Base-by-base conservation (phyloP, 768 basidiomycete species). In the Lentinula aciculospora region DNA sequence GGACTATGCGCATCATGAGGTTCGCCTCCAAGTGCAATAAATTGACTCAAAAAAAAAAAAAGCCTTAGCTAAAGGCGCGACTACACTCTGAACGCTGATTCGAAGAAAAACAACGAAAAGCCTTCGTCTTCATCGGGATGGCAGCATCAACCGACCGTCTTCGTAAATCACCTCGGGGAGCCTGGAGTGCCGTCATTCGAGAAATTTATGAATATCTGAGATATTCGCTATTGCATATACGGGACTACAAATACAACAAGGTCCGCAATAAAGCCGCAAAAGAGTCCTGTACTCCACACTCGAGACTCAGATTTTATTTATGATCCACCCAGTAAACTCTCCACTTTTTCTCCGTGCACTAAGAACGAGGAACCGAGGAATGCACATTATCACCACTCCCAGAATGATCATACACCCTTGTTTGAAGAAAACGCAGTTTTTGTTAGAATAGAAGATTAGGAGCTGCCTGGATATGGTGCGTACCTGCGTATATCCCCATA, bases 401-500 rank as follows among this genome's bases (percentile, higher is more conserved):
- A 54, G 10, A 17, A 53, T 53, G 9, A 53, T 53, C 51, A 53
- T 53, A 27, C 51, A 53, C 5, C 51, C 51, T 53, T 1, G n/a
- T 25, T 32, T 34, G 1, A 19, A 40, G 21, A 13, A 31, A 29
- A 47, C 12, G 4, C 13, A 47, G 17, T 15, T 17, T 21, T 21
- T 45, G 8, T 1, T 45, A 21, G 29, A 15, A 10, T 17, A 15
- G 6, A 29, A 8, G 12, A 28, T 7, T 3, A 47, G n/a, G 25
- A 17, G 46, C 28, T 19, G 46, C 12, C 10, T 68, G n/a, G n/a
- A n/a, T n/a, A 23, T n/a, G 17, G 19, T 21, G n/a, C 49, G 19
- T 12, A 53, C 72, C 74, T 58, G 74, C 74, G 57, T 72, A 75
- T 25, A 67, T 57, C 3, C 74, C 74, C 4, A 71, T 70, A 8